Evolutionary conservation across 1,284 basidiomycete species (phyloP).

Genomic region (Rhodotorula sp.): DNA sequence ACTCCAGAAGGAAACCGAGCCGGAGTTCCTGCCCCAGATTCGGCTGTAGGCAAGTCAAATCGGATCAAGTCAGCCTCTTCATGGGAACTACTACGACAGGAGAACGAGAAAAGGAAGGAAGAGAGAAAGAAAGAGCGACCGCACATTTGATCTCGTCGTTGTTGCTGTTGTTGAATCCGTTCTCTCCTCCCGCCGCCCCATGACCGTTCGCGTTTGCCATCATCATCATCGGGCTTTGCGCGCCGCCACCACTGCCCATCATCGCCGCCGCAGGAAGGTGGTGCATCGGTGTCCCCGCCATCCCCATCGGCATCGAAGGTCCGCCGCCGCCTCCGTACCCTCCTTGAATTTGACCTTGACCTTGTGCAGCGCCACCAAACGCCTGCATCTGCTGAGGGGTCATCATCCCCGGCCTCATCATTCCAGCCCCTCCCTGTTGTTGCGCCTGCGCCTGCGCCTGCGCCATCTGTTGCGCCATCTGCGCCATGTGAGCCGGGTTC

Average conservation of each 20-base stretch:
- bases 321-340: too few species aligned
- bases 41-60: neutral
- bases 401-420: too few species aligned
- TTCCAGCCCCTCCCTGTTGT: neutral
- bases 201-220: too few species aligned
- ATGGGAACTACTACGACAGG: too few species aligned
- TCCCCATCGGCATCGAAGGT: neutral
- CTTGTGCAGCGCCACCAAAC: too few species aligned
- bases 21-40: neutral
- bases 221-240: neutral
- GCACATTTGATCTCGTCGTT: slow-evolving; percentile 13
- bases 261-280: neutral
- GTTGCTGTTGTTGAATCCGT: neutral
- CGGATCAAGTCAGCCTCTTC: too few species aligned
- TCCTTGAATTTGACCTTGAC: too few species aligned
- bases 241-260: neutral
- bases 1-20: neutral
- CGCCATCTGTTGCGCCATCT: slow-evolving; percentile 5
- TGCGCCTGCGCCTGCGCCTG: slow-evolving; percentile 3
- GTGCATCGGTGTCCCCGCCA: neutral
- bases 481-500: neutral
- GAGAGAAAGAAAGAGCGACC: neutral
- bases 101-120: too few species aligned
- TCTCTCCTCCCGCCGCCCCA: neutral
- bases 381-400: neutral